phyloP scores from a whole-genome alignment of 2,329 filamentous ascomycete genomes.

The Biscogniauxia marginata region DNA sequence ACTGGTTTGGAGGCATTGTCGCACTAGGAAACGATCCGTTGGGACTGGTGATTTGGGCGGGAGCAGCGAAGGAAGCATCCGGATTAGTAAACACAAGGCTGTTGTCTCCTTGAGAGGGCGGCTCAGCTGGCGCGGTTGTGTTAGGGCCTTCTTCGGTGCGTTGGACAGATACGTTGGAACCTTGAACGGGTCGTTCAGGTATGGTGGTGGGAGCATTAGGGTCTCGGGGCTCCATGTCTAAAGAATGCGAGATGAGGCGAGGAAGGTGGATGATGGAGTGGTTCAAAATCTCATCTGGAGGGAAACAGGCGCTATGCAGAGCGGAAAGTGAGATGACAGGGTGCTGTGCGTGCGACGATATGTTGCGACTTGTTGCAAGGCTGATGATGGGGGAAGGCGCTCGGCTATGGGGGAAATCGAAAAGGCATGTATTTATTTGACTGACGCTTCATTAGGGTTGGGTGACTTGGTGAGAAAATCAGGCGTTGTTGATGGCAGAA shows the following conservation, averaged over 20 bases:
- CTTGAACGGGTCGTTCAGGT: constrained; percentile 6
- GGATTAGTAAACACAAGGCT: constrained; percentile 14
- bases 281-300: background rate
- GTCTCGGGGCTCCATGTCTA: constrained; percentile 17
- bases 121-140: constrained; percentile 8
- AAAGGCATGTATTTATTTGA: background rate
- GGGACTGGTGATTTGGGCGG: constrained; percentile 17
- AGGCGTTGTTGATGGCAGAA: background rate
- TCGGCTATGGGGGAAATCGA: too few species aligned
- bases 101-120: constrained; percentile 10
- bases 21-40: constrained; percentile 17
- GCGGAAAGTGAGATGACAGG: background rate
- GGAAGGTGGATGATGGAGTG: background rate
- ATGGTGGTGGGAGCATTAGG: constrained; percentile 7
- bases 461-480: background rate
- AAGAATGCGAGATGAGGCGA: background rate
- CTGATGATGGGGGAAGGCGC: too few species aligned
- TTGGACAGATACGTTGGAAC: constrained; percentile 9
- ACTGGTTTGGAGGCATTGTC: constrained; percentile 17
- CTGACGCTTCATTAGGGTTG: background rate
- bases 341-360: background rate
- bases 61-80: constrained; percentile 13
- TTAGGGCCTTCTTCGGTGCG: constrained; percentile 8
- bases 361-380: background rate
- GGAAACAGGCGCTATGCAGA: too few species aligned